phyloP scores from a whole-genome alignment of 2,329 filamentous ascomycete genomes.

The Hypoxylon sp. region DNA sequence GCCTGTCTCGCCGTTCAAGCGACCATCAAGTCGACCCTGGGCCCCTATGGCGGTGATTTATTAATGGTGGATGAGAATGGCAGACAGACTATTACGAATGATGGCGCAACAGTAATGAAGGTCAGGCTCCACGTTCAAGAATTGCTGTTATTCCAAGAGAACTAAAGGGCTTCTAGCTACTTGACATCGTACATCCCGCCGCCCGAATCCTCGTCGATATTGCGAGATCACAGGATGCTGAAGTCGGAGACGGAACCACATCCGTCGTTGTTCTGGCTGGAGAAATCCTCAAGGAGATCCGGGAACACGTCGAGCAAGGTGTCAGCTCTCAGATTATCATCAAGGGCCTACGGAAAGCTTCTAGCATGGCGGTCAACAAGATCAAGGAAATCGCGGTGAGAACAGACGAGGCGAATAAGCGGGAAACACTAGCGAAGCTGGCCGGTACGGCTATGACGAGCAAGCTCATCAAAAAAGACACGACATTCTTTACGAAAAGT shows the following conservation, averaged over 20 bases:
- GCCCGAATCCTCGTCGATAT: constrained; percentile 98
- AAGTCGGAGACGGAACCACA: constrained; percentile 97
- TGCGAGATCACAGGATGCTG: constrained; percentile 97
- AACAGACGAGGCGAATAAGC: constrained; percentile 83
- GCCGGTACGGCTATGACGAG: constrained; percentile 98
- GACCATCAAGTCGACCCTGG: constrained; percentile 95
- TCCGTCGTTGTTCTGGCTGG: constrained; percentile 98
- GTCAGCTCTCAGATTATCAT: constrained; percentile 98
- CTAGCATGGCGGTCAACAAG: constrained; percentile 95
- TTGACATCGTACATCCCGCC: constrained; percentile 98
- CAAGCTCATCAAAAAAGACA: constrained; percentile 98
- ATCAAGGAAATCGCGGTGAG: constrained; percentile 96
- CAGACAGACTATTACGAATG: constrained; percentile 97
- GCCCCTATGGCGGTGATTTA: constrained; percentile 96
- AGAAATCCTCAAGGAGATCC: constrained; percentile 96
- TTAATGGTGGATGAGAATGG: constrained; percentile 97
- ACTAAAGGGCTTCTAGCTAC: constrained; percentile 69
- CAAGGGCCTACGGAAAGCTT: constrained; percentile 91
- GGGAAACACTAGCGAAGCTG: constrained; percentile 89
- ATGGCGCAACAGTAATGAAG: constrained; percentile 99
- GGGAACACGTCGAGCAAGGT: constrained; percentile 95
- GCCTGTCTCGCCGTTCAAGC: constrained; percentile 95
- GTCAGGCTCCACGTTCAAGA: constrained; percentile 58
- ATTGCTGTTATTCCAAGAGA: not conserved
- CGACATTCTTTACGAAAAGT: constrained; percentile 98